Conservation (phyloP, 2,329 filamentous ascomycete species). For the Diaporthe velutina region DNA sequence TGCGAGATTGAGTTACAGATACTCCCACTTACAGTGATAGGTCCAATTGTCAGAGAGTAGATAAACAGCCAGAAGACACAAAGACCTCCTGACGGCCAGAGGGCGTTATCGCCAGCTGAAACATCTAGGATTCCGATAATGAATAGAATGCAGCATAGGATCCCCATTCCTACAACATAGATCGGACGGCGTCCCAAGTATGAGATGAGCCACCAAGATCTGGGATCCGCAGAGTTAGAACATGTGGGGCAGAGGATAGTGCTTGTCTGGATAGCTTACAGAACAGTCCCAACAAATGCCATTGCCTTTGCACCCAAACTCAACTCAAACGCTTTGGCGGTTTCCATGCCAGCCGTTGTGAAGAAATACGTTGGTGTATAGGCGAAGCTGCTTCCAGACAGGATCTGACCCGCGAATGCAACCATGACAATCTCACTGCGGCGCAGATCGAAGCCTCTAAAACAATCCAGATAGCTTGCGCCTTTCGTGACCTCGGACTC, state of each 20-base stretch:
- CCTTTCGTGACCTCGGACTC: constrained; percentile 51
- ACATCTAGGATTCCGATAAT: constrained; percentile 15
- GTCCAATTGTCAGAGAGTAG: constrained; percentile 11
- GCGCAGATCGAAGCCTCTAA: constrained; percentile 55
- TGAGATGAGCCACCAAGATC: constrained; percentile 22
- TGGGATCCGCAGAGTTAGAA: neutral
- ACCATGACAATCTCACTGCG: constrained; percentile 53
- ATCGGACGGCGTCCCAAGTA: constrained; percentile 24
- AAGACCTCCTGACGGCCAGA: constrained; percentile 10
- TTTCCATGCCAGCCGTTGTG: constrained; percentile 51
- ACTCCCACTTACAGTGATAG: neutral
- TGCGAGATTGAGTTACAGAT: fast-evolving
- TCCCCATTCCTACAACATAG: constrained; percentile 1
- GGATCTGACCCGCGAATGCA: constrained; percentile 50
- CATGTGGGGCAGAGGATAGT: fast-evolving
- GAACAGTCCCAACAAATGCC: constrained; percentile 59
- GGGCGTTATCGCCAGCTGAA: neutral
- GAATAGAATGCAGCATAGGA: neutral
- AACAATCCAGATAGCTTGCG: constrained; percentile 56
- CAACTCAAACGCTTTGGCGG: constrained; percentile 50
- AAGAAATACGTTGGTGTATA: constrained; percentile 58
- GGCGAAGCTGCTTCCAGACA: constrained; percentile 52
- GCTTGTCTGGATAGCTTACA: constrained; percentile 52
- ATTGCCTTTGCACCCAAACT: constrained; percentile 55
- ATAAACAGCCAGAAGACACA: constrained; percentile 10